Conservation (phyloP, 352 stramenopile species). For the Globisporangium irregulare region DNA sequence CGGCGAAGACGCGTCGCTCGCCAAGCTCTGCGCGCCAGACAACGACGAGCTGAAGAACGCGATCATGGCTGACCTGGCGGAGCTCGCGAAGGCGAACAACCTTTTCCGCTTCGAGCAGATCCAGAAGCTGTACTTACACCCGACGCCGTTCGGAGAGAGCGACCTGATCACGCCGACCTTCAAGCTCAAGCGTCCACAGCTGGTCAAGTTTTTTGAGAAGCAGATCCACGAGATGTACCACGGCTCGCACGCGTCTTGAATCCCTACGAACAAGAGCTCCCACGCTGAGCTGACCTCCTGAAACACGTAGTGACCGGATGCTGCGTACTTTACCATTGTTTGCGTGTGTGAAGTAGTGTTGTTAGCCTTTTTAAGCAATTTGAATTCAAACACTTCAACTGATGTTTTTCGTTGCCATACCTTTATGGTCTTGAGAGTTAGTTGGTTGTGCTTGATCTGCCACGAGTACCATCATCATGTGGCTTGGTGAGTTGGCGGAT, state of each 20-base stretch:
- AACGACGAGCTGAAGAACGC: conserved; percentile 35
- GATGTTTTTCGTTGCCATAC: background rate
- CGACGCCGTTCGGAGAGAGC: conserved; percentile 90
- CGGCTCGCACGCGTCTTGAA: background rate
- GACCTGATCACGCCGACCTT: conserved; percentile 94
- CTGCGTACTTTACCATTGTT: background rate
- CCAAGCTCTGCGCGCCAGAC: conserved; percentile 14
- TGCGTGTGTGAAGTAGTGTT: background rate
- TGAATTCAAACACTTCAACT: background rate
- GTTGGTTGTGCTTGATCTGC: background rate
- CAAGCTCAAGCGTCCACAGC: conserved; percentile 93
- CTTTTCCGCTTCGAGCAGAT: conserved; percentile 93
- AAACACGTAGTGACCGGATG: background rate
- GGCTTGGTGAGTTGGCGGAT: background rate
- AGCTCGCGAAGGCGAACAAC: conserved; percentile 50
- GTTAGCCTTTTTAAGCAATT: background rate
- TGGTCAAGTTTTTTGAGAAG: conserved; percentile 83
- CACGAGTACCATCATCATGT: no score
- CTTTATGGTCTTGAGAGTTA: background rate
- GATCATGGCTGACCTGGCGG: conserved; percentile 78
- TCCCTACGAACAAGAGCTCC: background rate
- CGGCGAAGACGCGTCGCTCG: conserved; percentile 25
- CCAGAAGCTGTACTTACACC: conserved; percentile 84
- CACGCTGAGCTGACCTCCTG: background rate
- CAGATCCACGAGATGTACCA: conserved; percentile 85